These are phyloP conservation scores for Calonectria multiphialidica DNA, from an alignment of 2,329 filamentous ascomycete genomes.

Conservation along the genomic window DNA sequence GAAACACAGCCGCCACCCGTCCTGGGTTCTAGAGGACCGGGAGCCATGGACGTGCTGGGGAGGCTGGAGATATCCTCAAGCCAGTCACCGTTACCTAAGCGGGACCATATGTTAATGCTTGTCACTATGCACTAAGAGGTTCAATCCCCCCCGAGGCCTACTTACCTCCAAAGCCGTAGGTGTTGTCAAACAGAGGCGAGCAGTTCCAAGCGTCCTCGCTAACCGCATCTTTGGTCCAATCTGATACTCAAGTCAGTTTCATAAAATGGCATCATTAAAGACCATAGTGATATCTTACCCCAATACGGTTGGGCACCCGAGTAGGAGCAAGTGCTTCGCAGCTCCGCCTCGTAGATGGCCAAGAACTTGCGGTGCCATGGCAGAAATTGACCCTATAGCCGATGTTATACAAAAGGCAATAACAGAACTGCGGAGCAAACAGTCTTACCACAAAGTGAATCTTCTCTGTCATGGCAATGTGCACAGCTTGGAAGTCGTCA, in stretches of 20 bases:
- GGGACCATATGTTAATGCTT: neutral
- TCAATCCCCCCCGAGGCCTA: neutral
- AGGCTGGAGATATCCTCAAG: constrained; percentile 10
- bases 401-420: neutral
- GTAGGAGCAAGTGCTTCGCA: constrained; percentile 8
- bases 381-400: constrained; percentile 13
- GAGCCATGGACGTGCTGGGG: constrained; percentile 12
- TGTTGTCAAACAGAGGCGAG: constrained; percentile 8
- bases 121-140: neutral
- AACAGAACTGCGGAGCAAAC: neutral
- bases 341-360: constrained; percentile 9
- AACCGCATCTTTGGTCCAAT: constrained; percentile 10
- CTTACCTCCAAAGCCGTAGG: constrained; percentile 16
- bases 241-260: neutral
- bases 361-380: constrained; percentile 17
- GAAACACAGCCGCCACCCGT: constrained; percentile 14
- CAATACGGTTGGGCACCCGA: constrained; percentile 14
- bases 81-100: constrained; percentile 2
- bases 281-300: neutral
- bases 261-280: neutral
- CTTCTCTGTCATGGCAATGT: constrained; percentile 11
- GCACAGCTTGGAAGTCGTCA: constrained; percentile 18
- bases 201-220: constrained; percentile 13
- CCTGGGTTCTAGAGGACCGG: constrained; percentile 11
- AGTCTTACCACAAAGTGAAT: constrained; percentile 15